Base-by-base conservation (phyloP, 163 green algal genomes). In the Volvox carteri region DNA sequence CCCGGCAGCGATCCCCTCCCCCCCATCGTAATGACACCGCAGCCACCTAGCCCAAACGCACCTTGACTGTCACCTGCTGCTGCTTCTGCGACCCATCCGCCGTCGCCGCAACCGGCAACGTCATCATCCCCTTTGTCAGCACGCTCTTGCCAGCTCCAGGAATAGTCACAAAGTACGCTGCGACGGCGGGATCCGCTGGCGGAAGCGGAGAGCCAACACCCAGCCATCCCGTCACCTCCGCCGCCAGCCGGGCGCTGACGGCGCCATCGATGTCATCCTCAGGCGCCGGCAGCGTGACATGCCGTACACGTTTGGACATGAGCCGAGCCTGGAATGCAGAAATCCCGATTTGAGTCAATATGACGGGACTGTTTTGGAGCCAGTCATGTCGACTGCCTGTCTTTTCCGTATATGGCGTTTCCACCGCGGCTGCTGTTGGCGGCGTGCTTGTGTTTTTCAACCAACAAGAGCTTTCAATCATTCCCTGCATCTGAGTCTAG, bases 91-190 rank as follows among this genome's bases (percentile, higher is more conserved):
- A 18, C 30, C 39, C 42, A 2, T 65, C 54, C 54, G 54, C 50
- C 50, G 50, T n/a, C n/a, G n/a, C 25, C 16, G 5, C n/a, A 42
- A 4, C 33, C 44, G 42, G 42, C 16, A 60, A 46, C 8, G 42
- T 33, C 84, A 19, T n/a, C 74, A 90, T 30, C 12, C 50, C 76
- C 74, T 62, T 9, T 4, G 44, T 33, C 46, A 85, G 33, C n/a
- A 35, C 60, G 42, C 70, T 86, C 73, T 78, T 90, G 73, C 85
- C 58, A 60, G 48, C 78, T 78, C 90, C 92, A 54, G 92, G 92
- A 9, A 93, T 87, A n/a, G 72, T 81, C 23, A 93, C 84, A 56
- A 92, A 94, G 86, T 80, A 92, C 14, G 56, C 72, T 12, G 92
- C 76, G 4, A 87, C 86, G 6, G 83, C 86, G 28, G 91, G 86